Conservation (phyloP, 176 grass and related monocot species). For the Cenchrus purpureus region DNA sequence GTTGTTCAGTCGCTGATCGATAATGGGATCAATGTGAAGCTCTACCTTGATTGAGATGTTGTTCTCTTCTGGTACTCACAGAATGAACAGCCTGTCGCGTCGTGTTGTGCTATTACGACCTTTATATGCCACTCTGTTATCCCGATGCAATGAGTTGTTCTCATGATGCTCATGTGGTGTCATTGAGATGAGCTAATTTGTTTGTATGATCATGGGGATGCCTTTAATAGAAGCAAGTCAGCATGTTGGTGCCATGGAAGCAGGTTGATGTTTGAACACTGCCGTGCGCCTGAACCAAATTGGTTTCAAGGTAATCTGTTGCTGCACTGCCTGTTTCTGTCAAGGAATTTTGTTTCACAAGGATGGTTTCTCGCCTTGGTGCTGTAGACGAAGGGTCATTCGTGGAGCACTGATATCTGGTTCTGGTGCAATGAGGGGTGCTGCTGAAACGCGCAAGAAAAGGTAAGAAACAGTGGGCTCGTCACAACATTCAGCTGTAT, state of each 20-base stretch:
- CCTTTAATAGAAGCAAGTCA: not conserved
- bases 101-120: not conserved
- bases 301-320: not conserved
- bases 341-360: too few relatives aligned
- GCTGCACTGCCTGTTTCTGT: not conserved
- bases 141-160: not conserved
- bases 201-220: not conserved
- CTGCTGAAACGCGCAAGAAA: slow-evolving; percentile 83
- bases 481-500: slow-evolving; percentile 28
- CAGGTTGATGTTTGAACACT: not conserved
- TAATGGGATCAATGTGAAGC: slow-evolving; percentile 84
- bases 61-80: not conserved
- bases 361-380: too few relatives aligned
- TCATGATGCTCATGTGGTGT: not conserved
- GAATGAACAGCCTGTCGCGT: slow-evolving; percentile 8
- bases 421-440: slow-evolving; percentile 99
- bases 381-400: slow-evolving; percentile 51
- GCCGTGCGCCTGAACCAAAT: not conserved
- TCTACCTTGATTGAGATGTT: slow-evolving; percentile 76
- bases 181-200: not conserved
- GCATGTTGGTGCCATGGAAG: not conserved
- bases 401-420: slow-evolving; percentile 82
- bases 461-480: slow-evolving; percentile 45
- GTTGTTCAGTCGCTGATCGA: slow-evolving; percentile 89
- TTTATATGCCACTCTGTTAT: not conserved